Conservation (phyloP, 1,284 basidiomycete species). For the Ganoderma lucidum region DNA sequence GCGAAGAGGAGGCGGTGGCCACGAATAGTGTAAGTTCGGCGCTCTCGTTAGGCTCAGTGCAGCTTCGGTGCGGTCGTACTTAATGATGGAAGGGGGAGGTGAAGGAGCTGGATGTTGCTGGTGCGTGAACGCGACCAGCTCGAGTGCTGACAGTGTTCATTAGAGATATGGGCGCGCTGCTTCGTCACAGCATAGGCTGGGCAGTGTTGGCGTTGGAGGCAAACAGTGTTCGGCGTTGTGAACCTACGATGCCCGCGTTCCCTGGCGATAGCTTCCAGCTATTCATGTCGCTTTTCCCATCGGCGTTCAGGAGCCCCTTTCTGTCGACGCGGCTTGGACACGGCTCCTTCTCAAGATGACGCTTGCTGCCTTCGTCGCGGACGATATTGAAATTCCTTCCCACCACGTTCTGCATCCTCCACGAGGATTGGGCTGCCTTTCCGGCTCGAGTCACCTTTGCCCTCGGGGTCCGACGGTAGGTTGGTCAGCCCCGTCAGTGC, state of each 20-base stretch:
- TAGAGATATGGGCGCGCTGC: not conserved
- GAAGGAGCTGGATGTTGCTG: not conserved
- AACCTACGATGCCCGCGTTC: not conserved
- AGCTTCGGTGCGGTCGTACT: not conserved
- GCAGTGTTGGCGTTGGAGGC: conserved; percentile 1
- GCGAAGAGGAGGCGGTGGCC: conserved; percentile 3
- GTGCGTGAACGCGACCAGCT: conserved; percentile 5
- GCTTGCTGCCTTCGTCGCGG: not conserved
- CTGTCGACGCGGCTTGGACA: not conserved
- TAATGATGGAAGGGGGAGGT: not conserved
- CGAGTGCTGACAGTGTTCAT: not conserved
- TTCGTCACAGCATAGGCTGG: not conserved
- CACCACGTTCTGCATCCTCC: not conserved
- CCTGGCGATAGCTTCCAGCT: not conserved
- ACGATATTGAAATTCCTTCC: not conserved
- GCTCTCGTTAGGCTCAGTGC: not conserved
- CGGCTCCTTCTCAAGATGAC: not conserved
- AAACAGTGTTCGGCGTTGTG: conserved; percentile 2
- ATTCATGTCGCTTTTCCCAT: conserved; percentile 3
- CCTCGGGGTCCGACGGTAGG: not conserved
- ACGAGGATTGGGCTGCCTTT: not conserved
- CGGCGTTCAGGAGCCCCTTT: conserved; percentile 6
- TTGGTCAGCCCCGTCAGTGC: not conserved
- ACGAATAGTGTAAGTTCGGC: not conserved
- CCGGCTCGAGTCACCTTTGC: not conserved